Base-by-base conservation (phyloP, 2,329 filamentous ascomycete genomes). In the Fusarium pininemorale region DNA sequence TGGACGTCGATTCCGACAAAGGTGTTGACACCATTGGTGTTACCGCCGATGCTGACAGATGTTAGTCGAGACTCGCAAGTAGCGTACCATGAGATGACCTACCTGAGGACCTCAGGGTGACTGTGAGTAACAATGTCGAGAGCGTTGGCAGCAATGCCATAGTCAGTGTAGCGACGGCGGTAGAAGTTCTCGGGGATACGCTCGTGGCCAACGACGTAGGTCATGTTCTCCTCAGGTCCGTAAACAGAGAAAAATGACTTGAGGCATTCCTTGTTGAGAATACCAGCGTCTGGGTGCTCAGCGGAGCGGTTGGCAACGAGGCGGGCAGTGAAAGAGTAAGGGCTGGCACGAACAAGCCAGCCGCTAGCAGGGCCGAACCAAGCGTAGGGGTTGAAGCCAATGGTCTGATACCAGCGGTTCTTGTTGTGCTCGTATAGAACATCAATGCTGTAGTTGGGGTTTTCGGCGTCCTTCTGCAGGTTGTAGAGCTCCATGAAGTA, bases 111-210 rank as follows among this genome's bases (percentile, higher is more conserved):
- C 26, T 83, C 78, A 0, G 85, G 85, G 56, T 87, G 81, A 70
- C 84, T 80, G 22, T 79, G 12, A 4, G 83, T 77, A 11, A 84
- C 59, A 9, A 85, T 72, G 71, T 88, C 87, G 11, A 83, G 64
- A 42, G 81, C 80, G 51, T 82, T 78, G 32, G 83, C 79, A 11
- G 86, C 74, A 13, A 87, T 79, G n/a, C 84, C 83, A 64, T 87
- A 89, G 55, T 87, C 86, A 1, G 82, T 76, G 45, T 83, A 83
- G 8, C 69, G 70, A 20, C 73, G 73, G 32, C 77, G 75, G 78
- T 86, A 89, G 85, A 86, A 89, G 78, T 89, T 88, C 30, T 84
- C 81, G 0, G 87, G 87, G 47, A 89, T 87, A 7, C 83, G 81
- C 72, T 89, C 87, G 74, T 84, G 84, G n/a, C 87, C 87, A 30